Conservation (phyloP, 2,329 filamentous ascomycete species). For the Orbilia javanica region DNA sequence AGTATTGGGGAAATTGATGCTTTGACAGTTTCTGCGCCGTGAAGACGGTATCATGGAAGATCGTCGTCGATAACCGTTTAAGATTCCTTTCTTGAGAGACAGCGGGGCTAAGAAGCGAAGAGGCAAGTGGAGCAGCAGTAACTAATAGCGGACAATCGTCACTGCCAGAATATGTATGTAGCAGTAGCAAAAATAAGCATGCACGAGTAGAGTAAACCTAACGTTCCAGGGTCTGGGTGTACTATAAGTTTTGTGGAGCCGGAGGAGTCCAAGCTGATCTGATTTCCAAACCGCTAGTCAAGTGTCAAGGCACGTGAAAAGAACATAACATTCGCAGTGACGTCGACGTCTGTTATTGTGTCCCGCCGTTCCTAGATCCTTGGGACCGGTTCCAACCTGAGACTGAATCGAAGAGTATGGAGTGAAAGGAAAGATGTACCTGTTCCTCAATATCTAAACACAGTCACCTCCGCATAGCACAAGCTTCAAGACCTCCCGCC, state of each 20-base stretch:
- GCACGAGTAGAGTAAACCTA: not conserved
- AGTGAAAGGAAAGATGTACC: slow-evolving; percentile 33
- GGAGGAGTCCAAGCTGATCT: slow-evolving; percentile 19
- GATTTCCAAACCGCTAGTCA: slow-evolving; percentile 14
- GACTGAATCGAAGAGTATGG: not conserved
- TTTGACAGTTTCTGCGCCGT: slow-evolving; percentile 39
- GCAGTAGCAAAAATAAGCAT: not conserved
- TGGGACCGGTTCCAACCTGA: slow-evolving; percentile 40
- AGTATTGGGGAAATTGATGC: slow-evolving; percentile 44
- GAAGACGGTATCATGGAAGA: slow-evolving; percentile 29
- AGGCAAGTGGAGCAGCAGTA: slow-evolving; percentile 52
- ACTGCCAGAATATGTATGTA: slow-evolving; percentile 33
- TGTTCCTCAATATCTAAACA: slow-evolving; percentile 20
- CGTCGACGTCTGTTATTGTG: slow-evolving; percentile 51
- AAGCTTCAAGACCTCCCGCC: slow-evolving; percentile 49
- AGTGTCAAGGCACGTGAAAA: slow-evolving; percentile 47
- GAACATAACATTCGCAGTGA: slow-evolving; percentile 25
- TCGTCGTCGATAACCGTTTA: slow-evolving; percentile 49
- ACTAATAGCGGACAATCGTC: slow-evolving; percentile 34
- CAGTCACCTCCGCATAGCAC: slow-evolving; percentile 43
- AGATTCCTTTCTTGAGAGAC: slow-evolving; percentile 33
- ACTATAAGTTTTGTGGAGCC: slow-evolving; percentile 12
- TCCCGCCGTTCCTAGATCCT: slow-evolving; percentile 19
- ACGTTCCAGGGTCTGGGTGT: not conserved
- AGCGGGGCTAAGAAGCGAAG: slow-evolving; percentile 52